Percentiles rank a stretch among this genome's conserved stretches.
phyloP scores from a whole-genome alignment of 2,329 filamentous ascomycete genomes.

The Cercospora beticola region DNA sequence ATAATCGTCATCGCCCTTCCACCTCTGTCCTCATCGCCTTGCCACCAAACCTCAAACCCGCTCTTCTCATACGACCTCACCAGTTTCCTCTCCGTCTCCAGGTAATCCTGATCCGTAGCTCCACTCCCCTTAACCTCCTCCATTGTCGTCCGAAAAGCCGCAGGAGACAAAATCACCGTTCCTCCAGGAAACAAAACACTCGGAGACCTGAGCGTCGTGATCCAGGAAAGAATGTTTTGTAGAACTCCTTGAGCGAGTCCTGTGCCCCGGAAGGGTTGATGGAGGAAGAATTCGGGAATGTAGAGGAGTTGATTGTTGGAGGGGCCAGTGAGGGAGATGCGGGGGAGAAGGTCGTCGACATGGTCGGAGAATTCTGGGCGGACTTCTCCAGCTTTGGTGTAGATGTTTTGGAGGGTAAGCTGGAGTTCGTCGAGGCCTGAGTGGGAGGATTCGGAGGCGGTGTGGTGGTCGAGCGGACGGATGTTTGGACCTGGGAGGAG shows the following conservation, averaged over 20 bases:
- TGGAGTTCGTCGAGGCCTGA: background rate
- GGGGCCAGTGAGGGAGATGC: background rate
- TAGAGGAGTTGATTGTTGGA: background rate
- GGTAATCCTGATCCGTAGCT: background rate
- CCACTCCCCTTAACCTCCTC: background rate
- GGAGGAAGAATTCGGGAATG: background rate
- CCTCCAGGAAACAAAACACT: background rate
- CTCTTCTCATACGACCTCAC: background rate
- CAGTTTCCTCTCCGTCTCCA: background rate
- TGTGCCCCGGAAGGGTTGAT: background rate
- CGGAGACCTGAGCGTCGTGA: background rate
- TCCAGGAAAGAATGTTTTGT: background rate
- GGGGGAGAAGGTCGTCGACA: background rate
- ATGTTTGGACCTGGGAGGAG: background rate
- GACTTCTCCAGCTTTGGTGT: background rate
- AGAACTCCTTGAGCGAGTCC: background rate
- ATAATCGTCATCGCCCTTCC: background rate
- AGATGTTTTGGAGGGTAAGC: conserved; percentile 6
- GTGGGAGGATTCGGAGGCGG: background rate
- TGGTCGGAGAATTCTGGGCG: background rate
- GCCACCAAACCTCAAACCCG: background rate
- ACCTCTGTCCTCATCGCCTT: background rate
- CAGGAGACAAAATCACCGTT: background rate
- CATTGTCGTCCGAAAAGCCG: background rate
- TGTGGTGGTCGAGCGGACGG: background rate